phyloP scores from a whole-genome alignment of 2,329 filamentous ascomycete species.

The Aureobasidium sp. region DNA sequence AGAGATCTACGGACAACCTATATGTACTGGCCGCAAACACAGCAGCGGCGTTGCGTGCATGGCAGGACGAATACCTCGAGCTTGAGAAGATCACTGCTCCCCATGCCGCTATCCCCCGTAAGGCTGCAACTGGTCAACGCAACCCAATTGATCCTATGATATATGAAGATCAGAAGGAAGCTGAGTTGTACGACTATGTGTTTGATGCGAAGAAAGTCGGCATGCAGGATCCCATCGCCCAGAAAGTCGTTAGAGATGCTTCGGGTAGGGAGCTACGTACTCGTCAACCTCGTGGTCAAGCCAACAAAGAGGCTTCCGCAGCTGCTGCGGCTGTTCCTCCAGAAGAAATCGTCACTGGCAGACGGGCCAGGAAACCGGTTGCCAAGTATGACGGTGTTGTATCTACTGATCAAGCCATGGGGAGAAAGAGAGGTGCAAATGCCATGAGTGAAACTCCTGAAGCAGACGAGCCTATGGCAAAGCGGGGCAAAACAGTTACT shows the following conservation, averaged over 20 bases:
- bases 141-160: constrained; percentile 40
- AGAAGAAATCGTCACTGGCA: constrained; percentile 17
- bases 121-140: constrained; percentile 43
- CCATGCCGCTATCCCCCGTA: constrained; percentile 46
- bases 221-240: constrained; percentile 51
- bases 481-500: constrained; percentile 12
- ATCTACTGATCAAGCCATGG: constrained; percentile 7
- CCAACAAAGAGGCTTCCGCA: constrained; percentile 17
- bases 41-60: constrained; percentile 44
- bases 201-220: constrained; percentile 48
- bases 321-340: constrained; percentile 28
- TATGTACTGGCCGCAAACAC: constrained; percentile 51
- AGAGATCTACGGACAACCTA: constrained; percentile 46
- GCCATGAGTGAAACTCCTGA: constrained; percentile 19
- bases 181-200: constrained; percentile 53
- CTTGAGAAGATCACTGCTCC: constrained; percentile 48
- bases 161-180: constrained; percentile 55
- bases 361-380: constrained; percentile 17
- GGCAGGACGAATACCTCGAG: constrained; percentile 54
- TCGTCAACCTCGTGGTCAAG: constrained; percentile 34
- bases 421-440: constrained; percentile 15
- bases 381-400: constrained; percentile 19
- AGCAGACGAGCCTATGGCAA: constrained; percentile 7
- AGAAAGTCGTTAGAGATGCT: constrained; percentile 41
- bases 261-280: constrained; percentile 42